These are phyloP conservation scores for Colletotrichum sp. DNA, from an alignment of 2,329 filamentous ascomycete species.

Conservation along the genomic window DNA sequence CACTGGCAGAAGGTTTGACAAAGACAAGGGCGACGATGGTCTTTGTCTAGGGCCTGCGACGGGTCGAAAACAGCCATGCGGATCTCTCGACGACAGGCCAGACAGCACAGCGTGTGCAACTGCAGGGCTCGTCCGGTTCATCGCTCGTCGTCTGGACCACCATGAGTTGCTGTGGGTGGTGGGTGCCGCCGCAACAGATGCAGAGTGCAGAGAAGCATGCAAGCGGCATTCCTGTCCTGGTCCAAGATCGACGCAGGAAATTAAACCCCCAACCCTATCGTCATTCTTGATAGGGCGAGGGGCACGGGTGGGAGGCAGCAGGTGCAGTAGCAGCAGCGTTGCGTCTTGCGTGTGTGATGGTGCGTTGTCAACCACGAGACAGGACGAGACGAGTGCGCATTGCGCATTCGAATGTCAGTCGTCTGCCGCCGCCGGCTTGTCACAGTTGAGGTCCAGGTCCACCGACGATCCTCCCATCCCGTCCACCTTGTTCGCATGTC, in stretches of 20 bases:
- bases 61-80: conserved; percentile 14
- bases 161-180: not conserved
- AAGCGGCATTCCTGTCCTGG: conserved; percentile 14
- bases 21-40: not conserved
- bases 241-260: conserved; percentile 16
- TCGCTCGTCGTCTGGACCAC: not conserved
- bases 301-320: conserved; percentile 1
- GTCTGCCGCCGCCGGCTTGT: not conserved
- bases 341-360: not conserved
- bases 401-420: not conserved
- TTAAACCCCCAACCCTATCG: not conserved
- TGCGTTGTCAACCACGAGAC: conserved; percentile 17
- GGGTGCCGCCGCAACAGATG: not conserved
- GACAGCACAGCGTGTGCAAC: not conserved
- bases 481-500: not conserved
- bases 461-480: conserved; percentile 9
- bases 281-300: conserved; percentile 3
- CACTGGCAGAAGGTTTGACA: not conserved
- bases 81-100: not conserved
- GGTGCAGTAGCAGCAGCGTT: not conserved
- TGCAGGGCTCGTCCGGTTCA: not conserved
- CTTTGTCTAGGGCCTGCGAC: conserved; percentile 4
- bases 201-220: not conserved
- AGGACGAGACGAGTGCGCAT: conserved; percentile 1
- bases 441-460: not conserved